phyloP scores from a whole-genome alignment of 805 yeast species.

The Wickerhamiella nectarea region DNA sequence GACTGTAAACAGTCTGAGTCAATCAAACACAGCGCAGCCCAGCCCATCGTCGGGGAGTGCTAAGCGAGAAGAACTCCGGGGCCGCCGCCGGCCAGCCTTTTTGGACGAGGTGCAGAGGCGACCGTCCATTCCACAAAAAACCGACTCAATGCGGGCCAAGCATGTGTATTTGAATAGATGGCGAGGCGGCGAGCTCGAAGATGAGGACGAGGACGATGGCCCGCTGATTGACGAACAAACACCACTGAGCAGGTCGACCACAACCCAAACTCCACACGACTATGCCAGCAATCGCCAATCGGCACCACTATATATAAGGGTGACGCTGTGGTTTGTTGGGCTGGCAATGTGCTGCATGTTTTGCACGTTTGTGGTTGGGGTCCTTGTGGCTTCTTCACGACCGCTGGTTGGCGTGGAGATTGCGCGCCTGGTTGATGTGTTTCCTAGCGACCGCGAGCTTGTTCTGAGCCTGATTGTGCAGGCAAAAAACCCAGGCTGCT shows the following conservation, averaged over 20 bases:
- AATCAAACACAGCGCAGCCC: constrained; percentile 2
- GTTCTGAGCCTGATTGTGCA: constrained; percentile 64
- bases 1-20: neutral
- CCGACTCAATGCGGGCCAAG: constrained; percentile 20
- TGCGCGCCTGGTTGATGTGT: constrained; percentile 47
- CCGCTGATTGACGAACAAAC: constrained; percentile 34
- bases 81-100: constrained; percentile 3
- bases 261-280: constrained; percentile 34
- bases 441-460: constrained; percentile 73
- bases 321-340: constrained; percentile 24
- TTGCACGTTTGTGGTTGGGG: constrained; percentile 70
- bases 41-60: neutral
- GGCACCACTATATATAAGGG: constrained; percentile 18
- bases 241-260: constrained; percentile 18
- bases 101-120: neutral
- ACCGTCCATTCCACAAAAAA: neutral
- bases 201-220: constrained; percentile 30
- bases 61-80: neutral
- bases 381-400: constrained; percentile 71
- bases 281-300: constrained; percentile 16
- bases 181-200: constrained; percentile 32
- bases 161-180: constrained; percentile 19
- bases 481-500: constrained; percentile 79
- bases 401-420: constrained; percentile 60
- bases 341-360: constrained; percentile 21